A percentile compares a stretch with the other conserved stretches of the same genome.
phyloP scores from a whole-genome alignment of 805 yeast genomes.

The Candida dendrica region DNA sequence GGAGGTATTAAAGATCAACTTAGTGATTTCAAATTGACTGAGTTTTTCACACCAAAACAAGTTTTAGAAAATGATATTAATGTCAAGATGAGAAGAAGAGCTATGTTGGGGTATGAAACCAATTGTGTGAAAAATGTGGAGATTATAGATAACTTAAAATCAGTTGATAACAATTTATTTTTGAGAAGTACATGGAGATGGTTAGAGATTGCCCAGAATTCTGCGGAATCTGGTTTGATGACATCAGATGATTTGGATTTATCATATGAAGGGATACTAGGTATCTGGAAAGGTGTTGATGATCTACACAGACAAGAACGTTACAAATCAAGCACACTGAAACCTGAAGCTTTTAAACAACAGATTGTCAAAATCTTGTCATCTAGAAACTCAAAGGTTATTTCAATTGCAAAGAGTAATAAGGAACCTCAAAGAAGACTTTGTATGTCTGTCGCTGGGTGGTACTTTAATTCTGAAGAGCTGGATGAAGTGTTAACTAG shows the following conservation, averaged over 20 bases:
- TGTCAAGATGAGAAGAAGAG: constrained; percentile 62
- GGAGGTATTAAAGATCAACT: constrained; percentile 8
- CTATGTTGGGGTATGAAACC: constrained; percentile 63
- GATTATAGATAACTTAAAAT: constrained; percentile 44
- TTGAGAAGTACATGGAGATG: constrained; percentile 86
- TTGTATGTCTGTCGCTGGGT: constrained; percentile 81
- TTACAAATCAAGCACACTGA: constrained; percentile 20
- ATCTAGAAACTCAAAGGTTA: constrained; percentile 22
- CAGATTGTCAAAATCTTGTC: constrained; percentile 25
- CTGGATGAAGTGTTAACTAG: constrained; percentile 59
- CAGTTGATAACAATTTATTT: constrained; percentile 47
- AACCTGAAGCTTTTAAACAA: constrained; percentile 11
- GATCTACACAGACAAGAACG: constrained; percentile 45
- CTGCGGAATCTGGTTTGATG: constrained; percentile 62
- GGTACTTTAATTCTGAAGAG: constrained; percentile 76
- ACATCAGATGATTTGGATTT: constrained; percentile 65
- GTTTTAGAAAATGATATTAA: constrained; percentile 70
- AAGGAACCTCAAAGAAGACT: constrained; percentile 63
- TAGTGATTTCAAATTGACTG: constrained; percentile 15
- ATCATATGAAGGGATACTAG: constrained; percentile 82
- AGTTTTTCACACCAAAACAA: constrained; percentile 27
- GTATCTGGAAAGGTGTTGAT: constrained; percentile 78
- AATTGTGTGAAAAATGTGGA: constrained; percentile 59
- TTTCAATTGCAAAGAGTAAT: constrained; percentile 33
- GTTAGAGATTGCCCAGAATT: constrained; percentile 65